Evolutionary conservation across 2,329 filamentous ascomycete genomes (phyloP).

Genomic region (Talaromyces sp.): DNA sequence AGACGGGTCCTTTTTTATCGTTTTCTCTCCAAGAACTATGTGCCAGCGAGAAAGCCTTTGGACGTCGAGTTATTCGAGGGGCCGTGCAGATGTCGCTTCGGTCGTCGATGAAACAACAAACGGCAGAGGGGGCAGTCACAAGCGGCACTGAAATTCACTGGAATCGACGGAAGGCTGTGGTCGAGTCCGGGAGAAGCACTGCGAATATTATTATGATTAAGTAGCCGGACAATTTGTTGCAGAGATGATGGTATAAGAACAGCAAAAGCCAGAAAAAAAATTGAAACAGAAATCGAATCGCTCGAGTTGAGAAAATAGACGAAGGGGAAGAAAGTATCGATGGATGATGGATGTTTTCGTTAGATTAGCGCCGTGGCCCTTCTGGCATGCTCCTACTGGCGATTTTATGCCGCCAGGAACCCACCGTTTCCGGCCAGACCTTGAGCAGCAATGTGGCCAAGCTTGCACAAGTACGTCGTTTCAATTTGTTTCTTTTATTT

Average conservation of each 20-base stretch:
- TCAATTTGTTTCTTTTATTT: too few species aligned
- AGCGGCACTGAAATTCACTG: background rate
- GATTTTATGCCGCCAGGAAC: background rate
- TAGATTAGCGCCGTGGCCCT: conserved; percentile 3
- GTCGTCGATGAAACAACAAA: background rate
- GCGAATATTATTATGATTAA: background rate
- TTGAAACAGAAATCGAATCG: background rate
- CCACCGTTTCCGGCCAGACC: background rate
- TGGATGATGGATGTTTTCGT: background rate
- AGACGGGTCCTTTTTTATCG: background rate
- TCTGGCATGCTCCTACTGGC: background rate
- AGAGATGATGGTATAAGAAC: background rate
- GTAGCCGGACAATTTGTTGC: background rate
- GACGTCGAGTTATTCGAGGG: background rate
- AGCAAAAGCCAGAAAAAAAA: background rate
- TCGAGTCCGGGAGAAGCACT: background rate
- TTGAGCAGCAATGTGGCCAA: background rate
- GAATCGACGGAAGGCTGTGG: background rate
- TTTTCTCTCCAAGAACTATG: background rate
- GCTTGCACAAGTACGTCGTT: background rate
- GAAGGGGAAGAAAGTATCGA: conserved; percentile 1
- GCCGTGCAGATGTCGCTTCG: background rate
- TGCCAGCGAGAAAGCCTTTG: background rate
- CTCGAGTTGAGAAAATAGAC: background rate
- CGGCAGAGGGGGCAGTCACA: background rate